A percentile compares a stretch with the other conserved stretches of the same genome.
Conservation (phyloP, 75 land plant genomes). For the Pinus taeda region DNA sequence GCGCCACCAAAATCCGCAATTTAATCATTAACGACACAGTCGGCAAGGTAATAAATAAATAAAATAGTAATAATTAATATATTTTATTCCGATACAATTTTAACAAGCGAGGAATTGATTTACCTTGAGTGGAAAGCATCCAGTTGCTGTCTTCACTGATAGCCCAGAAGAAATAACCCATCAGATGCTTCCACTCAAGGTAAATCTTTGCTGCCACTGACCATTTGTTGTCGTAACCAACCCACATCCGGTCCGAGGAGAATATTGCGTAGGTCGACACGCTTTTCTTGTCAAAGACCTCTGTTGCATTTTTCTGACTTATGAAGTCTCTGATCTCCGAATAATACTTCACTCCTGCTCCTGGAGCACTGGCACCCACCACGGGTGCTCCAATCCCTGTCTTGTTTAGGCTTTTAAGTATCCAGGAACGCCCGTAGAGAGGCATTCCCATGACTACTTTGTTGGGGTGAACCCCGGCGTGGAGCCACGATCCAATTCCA, state of each 20-base stretch:
- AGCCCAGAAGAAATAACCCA: background rate
- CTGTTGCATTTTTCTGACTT: background rate
- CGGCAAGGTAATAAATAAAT: no score
- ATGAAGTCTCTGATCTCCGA: background rate
- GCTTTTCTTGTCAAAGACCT: conserved; percentile 3
- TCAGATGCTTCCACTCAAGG: background rate
- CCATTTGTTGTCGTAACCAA: background rate
- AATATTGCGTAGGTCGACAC: background rate
- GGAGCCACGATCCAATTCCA: conserved; percentile 57
- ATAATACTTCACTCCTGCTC: background rate
- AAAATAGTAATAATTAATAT: no score
- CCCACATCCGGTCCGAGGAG: background rate
- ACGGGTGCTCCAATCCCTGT: conserved; percentile 51
- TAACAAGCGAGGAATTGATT: background rate
- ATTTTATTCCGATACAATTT: no score
- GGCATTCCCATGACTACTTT: conserved; percentile 65
- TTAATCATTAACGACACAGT: no score
- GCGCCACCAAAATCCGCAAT: no score
- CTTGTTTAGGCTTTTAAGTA: conserved; percentile 24
- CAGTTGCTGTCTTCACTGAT: background rate
- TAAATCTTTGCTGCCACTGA: background rate
- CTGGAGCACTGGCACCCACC: conserved; percentile 18
- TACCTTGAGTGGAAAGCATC: background rate
- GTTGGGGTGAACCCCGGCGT: conserved; percentile 32
- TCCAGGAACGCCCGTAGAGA: conserved; percentile 60